Conservation (phyloP, 2,329 filamentous ascomycete species). For the Botrytis sinoallii region DNA sequence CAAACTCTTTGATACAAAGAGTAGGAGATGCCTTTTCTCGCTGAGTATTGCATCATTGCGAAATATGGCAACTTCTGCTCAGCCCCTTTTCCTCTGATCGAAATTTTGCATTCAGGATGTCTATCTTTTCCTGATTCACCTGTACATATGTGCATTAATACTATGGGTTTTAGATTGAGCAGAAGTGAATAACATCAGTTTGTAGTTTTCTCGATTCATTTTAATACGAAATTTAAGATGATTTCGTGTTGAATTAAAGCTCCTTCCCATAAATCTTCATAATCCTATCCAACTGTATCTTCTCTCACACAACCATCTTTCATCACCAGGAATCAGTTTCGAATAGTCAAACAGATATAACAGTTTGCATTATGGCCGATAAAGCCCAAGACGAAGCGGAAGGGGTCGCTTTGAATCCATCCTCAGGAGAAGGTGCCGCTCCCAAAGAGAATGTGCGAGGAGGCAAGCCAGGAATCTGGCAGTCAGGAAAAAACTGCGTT, state of each 20-base stretch:
- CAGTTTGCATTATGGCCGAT: neutral
- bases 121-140: no score
- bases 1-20: neutral
- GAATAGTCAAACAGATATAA: neutral
- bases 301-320: neutral
- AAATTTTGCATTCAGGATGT: no score
- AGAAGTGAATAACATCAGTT: neutral
- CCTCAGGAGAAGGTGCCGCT: neutral
- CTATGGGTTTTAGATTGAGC: neutral
- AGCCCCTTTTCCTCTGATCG: neutral
- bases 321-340: neutral
- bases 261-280: neutral
- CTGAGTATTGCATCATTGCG: neutral
- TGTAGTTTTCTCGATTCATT: neutral
- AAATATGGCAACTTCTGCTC: neutral
- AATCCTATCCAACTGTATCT: neutral
- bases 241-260: neutral
- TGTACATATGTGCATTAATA: neutral
- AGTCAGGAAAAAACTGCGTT: neutral
- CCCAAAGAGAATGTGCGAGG: neutral
- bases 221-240: neutral
- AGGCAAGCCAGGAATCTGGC: neutral
- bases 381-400: neutral
- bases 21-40: neutral
- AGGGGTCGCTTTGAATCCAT: neutral